phyloP scores from a whole-genome alignment of 148 eudicot species.

The Nepenthes mirabilis region DNA sequence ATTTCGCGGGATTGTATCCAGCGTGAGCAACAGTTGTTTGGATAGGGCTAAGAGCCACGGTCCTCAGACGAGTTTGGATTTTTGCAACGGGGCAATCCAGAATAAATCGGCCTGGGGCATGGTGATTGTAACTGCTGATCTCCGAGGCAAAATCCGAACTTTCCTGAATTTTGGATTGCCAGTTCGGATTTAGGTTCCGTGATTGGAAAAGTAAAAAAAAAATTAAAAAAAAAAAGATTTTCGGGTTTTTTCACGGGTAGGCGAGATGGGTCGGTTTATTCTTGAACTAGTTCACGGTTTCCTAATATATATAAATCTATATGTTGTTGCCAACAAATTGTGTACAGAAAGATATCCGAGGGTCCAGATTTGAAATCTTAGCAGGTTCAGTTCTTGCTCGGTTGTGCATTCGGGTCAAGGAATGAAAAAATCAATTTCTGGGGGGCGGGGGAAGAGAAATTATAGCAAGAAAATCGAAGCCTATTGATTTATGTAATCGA shows the following conservation, averaged over 20 bases:
- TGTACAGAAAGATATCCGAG: slow-evolving; percentile 46
- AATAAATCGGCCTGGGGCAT: slow-evolving; percentile 81
- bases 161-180: slow-evolving; percentile 91
- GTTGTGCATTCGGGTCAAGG: slow-evolving; percentile 21
- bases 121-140: slow-evolving; percentile 83
- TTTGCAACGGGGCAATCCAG: slow-evolving; percentile 39
- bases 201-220: too few relatives aligned
- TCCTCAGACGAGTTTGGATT: slow-evolving; percentile 64
- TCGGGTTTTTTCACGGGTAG: not conserved
- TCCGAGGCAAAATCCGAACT: slow-evolving; percentile 69
- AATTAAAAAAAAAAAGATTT: not conserved
- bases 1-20: slow-evolving; percentile 45
- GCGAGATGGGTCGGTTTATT: not conserved
- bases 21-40: slow-evolving; percentile 55
- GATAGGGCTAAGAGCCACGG: slow-evolving; percentile 58
- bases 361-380: slow-evolving; percentile 39
- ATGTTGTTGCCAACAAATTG: slow-evolving; percentile 11
- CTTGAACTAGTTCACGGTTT: not conserved
- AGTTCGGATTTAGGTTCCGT: slow-evolving; percentile 33
- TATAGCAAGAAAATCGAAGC: not conserved
- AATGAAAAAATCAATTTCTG: slow-evolving; percentile 7
- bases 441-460: too few relatives aligned
- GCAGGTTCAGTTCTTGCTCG: slow-evolving; percentile 22
- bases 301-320: not conserved
- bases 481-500: not conserved